Evolutionary conservation across 2,329 filamentous ascomycete genomes (phyloP), one percentile per base, ranked within the genome.

Genomic region (Trichoderma arundinaceum): DNA sequence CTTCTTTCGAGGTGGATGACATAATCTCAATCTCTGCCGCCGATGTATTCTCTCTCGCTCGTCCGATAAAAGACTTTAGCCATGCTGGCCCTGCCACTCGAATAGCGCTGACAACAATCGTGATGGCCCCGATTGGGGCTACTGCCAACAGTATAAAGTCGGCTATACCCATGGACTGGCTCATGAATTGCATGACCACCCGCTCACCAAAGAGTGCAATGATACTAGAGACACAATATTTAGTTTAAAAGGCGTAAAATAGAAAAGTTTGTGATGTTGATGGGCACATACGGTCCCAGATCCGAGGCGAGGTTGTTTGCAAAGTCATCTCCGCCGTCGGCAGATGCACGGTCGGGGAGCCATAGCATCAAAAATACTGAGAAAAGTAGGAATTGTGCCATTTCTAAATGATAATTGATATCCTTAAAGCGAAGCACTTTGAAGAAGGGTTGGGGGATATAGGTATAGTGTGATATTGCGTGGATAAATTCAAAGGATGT

Each of bases 121-220:
- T 83, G 12, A 83, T 67, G 3, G 83, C 78, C 0, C 81, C 80
- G 1, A 84, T 64, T 0, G 82, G 82, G 0, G 76, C 80, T 56
- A 83, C 74, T 0, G 82, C 78, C n/a, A 85, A 76, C 4, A 82
- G 77, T 1, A 84, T 70, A 43, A 79, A 77, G 46, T 84, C 83
- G 0, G 78, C 69, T 52, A 75, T 72, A 2, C 73, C 76, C 2
- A 79, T 74, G 0, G 78, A 77, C 39, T 82, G 76, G 53, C 79
- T 82, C 28, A 84, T 75, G 61, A 81, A 84, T 69, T 84, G 81
- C 70, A 79, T 83, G 0, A 80, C 79, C 3, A 82, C 76, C 19
- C 77, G 73, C 46, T 83, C 81, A 1, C 81, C 82, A 43, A 84
- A 84, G 2, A 73, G 71, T 0, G 71, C 63, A 0, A 73, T 49